Percentiles rank a stretch among this genome's conserved stretches.
Evolutionary conservation across 2,329 filamentous ascomycete species (phyloP).

Genomic region (Cercospora berteroae): DNA sequence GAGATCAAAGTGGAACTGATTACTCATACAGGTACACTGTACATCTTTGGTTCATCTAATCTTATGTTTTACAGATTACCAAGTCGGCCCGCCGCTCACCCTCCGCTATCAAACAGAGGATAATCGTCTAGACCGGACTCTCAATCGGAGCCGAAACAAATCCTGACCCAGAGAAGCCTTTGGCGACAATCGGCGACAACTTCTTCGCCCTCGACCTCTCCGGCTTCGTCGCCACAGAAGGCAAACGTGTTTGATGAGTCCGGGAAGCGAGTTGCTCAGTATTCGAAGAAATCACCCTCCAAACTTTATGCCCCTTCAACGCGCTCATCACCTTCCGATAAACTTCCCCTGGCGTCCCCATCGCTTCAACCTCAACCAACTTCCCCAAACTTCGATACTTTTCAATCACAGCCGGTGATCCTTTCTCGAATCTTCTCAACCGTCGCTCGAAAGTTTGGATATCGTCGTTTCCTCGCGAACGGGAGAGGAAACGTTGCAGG

Average conservation of each 20-base stretch:
- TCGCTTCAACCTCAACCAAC: background rate
- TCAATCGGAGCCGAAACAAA: background rate
- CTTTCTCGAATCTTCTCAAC: background rate
- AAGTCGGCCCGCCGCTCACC: background rate
- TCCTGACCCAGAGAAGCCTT: background rate
- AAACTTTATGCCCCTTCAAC: background rate
- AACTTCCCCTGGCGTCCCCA: background rate
- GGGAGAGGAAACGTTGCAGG: background rate
- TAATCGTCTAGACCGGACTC: background rate
- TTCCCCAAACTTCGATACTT: background rate
- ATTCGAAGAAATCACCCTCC: background rate
- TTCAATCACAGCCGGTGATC: background rate
- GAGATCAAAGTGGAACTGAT: background rate
- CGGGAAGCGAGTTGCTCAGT: background rate
- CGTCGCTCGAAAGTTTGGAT: background rate
- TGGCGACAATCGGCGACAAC: background rate
- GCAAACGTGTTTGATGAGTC: background rate
- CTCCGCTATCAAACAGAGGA: no score
- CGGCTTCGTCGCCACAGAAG: background rate
- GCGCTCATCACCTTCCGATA: background rate
- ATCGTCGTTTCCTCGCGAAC: background rate
- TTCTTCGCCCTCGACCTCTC: background rate
- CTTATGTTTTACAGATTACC: background rate
- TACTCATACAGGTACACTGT: background rate
- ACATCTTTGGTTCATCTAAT: background rate